Conservation (phyloP, 371 early-diverging fungal species). For the Mortierella sp. region DNA sequence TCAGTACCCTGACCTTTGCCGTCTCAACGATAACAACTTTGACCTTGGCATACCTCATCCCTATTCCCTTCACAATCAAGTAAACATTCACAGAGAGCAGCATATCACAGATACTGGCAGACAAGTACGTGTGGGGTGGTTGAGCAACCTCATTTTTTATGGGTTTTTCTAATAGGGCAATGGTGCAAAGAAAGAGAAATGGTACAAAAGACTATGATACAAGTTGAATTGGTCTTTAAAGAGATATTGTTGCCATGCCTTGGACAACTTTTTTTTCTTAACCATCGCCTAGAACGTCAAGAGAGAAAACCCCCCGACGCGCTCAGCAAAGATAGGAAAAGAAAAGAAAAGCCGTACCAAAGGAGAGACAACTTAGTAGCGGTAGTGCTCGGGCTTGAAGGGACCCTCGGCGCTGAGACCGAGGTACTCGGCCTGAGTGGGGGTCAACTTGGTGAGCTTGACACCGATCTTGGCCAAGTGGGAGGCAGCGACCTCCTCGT, state of each 20-base stretch:
- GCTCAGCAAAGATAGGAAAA: slow-evolving; percentile 83
- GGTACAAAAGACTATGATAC: slow-evolving; percentile 30
- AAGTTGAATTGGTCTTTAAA: slow-evolving; percentile 44
- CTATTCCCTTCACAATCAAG: neutral
- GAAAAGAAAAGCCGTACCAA: slow-evolving; percentile 80
- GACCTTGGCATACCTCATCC: neutral
- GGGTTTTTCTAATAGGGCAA: slow-evolving; percentile 12
- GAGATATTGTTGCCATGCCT: neutral
- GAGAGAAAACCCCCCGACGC: slow-evolving; percentile 9
- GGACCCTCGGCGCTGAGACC: slow-evolving; percentile 90
- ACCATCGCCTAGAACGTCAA: neutral
- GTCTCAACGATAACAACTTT: too few relatives aligned
- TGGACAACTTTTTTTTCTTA: neutral
- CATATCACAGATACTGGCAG: neutral
- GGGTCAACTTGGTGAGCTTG: slow-evolving; percentile 83
- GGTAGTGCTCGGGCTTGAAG: slow-evolving; percentile 97
- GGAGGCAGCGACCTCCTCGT: slow-evolving; percentile 98
- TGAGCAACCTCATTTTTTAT: slow-evolving; percentile 37
- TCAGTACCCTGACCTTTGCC: too few relatives aligned
- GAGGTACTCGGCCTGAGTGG: slow-evolving; percentile 90
- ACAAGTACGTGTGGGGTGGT: slow-evolving; percentile 18
- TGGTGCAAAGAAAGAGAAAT: slow-evolving; percentile 10
- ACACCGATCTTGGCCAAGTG: slow-evolving; percentile 97
- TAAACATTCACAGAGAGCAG: neutral
- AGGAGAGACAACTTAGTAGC: slow-evolving; percentile 94